These are phyloP conservation scores for Pseudomonodictys pantanalensis DNA, from an alignment of 495 filamentous ascomycete genomes.

Conservation along the genomic window DNA sequence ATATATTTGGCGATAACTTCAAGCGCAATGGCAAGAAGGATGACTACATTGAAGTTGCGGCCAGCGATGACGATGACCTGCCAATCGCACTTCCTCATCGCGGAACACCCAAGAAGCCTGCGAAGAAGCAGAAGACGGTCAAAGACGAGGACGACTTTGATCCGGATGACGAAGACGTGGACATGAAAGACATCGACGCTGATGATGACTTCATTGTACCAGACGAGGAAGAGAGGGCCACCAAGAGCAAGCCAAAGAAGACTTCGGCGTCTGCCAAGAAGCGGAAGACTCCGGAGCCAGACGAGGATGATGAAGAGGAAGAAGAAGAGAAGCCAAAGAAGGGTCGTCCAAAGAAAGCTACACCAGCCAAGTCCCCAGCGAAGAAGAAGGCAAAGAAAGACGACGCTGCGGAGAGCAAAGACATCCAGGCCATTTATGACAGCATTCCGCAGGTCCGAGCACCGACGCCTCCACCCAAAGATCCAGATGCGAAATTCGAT, in stretches of 20 bases:
- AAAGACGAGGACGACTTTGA: slow-evolving; percentile 37
- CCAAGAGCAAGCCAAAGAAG: slow-evolving; percentile 43
- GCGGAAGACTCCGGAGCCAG: slow-evolving; percentile 52
- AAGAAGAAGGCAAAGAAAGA: slow-evolving; percentile 57
- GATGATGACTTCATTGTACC: slow-evolving; percentile 45
- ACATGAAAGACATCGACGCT: slow-evolving; percentile 44
- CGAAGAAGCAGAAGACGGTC: slow-evolving; percentile 33
- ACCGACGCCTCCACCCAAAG: slow-evolving; percentile 71
- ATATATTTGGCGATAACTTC: slow-evolving; percentile 37
- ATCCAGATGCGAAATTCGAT: slow-evolving; percentile 68
- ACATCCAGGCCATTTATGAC: slow-evolving; percentile 79
- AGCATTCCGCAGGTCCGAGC: slow-evolving; percentile 76
- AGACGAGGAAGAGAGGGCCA: slow-evolving; percentile 39
- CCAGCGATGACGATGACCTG: slow-evolving; percentile 32
- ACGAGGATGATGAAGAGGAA: slow-evolving; percentile 49
- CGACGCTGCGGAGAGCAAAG: slow-evolving; percentile 58
- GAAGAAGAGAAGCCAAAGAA: slow-evolving; percentile 47
- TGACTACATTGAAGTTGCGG: slow-evolving; percentile 37
- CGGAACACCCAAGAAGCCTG: slow-evolving; percentile 27
- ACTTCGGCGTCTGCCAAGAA: slow-evolving; percentile 50
- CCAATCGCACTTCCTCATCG: slow-evolving; percentile 29
- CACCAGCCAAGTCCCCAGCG: slow-evolving; percentile 29
- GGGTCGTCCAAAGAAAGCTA: slow-evolving; percentile 28
- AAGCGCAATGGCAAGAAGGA: slow-evolving; percentile 38
- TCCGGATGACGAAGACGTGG: slow-evolving; percentile 36